A percentile compares a stretch with the other conserved stretches of the same genome.
Evolutionary conservation across 495 filamentous ascomycete species (phyloP).

Genomic region (Penicillium desertorum): DNA sequence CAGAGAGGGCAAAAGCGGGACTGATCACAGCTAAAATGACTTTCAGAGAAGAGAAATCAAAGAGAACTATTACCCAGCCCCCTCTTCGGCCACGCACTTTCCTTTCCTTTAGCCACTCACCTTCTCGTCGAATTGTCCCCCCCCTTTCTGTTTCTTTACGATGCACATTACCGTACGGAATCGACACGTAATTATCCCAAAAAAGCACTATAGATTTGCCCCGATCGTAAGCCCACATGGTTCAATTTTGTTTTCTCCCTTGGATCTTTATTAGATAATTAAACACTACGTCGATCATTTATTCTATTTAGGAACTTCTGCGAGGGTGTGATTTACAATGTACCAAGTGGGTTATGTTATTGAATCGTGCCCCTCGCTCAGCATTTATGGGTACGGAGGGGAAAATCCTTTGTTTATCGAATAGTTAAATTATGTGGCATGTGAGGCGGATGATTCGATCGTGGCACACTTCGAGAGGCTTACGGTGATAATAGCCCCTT

Average conservation of each 20-base stretch:
- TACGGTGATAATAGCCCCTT: constrained; percentile 1
- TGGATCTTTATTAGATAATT: constrained; percentile 10
- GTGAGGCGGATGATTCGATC: constrained; percentile 6
- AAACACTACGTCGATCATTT: constrained; percentile 9
- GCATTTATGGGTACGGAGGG: constrained; percentile 2
- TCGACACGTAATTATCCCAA: constrained; percentile 29
- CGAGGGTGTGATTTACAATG: constrained; percentile 9
- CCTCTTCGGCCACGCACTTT: constrained; percentile 30
- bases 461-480: constrained; percentile 4
- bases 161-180: constrained; percentile 17
- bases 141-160: constrained; percentile 16
- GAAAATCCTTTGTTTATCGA: constrained; percentile 7
- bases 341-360: neutral
- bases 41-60: neutral
- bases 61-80: constrained; percentile 8
- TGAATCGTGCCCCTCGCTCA: constrained; percentile 11
- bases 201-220: constrained; percentile 17
- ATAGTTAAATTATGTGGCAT: constrained; percentile 6
- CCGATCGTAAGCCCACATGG: constrained; percentile 25
- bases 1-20: constrained; percentile 23
- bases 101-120: constrained; percentile 23
- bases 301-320: constrained; percentile 1
- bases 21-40: neutral
- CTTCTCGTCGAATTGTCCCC: neutral
- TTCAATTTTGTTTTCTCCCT: constrained; percentile 5